Base-by-base conservation (phyloP, 352 stramenopile genomes). In the Globisporangium sylvaticum region DNA sequence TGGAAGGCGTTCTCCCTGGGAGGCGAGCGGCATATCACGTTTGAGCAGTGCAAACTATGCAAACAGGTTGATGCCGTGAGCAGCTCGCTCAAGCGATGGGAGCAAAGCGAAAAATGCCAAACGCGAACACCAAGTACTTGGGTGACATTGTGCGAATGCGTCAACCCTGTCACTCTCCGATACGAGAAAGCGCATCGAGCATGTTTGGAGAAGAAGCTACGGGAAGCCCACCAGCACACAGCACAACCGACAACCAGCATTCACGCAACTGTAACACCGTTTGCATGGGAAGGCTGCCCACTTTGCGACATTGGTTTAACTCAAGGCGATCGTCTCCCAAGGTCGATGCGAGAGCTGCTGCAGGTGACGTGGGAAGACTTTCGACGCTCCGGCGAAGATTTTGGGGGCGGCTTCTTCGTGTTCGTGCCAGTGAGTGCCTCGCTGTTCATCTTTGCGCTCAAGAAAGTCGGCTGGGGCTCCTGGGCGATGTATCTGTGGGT, bases 1-100 rank as follows among this genome's bases (percentile, higher is more conserved):
- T 77, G 78, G 66, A 79, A 74, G 34, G 66, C 68, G 22, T 53
- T 84, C 29, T 83, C 72, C 24, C 44, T 76, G 25, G 75, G 69
- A 4, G 48, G 62, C 4, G 69, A 76, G 25, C 53, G 60, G 5
- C 56, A 78, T 18, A 70, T 72, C 2, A 46, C 44, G 12, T 70
- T 80, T 22, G 72, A 83, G 20, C 72, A 81, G 20, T 88, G 80
- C 44, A 58, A 68, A 20, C 18, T 87, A 3, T 88, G 80, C 55
- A 44, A 67, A 0, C 53, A 70, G 20, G 56, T 79, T 20, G 76
- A 83, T 1, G 61, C 78, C 3, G 61, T 87, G 14, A 79, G 55
- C 22, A 58, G 61, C 8, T 37, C 52, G 6, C 68, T 68, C 1
- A 37, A 52, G 20, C 34, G 65, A 3, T 88, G 73, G 72, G 80